A percentile compares a stretch with the other conserved stretches of the same genome.
Evolutionary conservation across 2,329 filamentous ascomycete genomes (phyloP).

Genomic region (Magnaporthales sp.): DNA sequence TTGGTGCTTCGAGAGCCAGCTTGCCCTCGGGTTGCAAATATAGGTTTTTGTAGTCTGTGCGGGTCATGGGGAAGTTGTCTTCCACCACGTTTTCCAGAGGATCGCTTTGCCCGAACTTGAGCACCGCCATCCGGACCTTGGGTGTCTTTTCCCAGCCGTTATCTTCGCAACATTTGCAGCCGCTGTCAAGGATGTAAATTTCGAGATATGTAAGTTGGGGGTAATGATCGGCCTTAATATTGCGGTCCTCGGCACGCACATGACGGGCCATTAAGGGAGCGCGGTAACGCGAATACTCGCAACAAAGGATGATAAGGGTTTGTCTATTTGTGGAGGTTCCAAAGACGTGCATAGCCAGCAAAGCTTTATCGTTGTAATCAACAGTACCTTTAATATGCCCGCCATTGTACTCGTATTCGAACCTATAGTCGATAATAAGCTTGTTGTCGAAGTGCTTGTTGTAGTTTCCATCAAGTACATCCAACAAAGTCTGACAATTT

Average conservation of each 20-base stretch:
- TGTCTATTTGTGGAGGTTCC: conserved; percentile 54
- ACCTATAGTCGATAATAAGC: conserved; percentile 90
- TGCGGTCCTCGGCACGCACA: conserved; percentile 81
- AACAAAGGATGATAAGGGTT: conserved; percentile 87
- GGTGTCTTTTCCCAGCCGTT: conserved; percentile 40
- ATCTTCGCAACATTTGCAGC: conserved; percentile 62
- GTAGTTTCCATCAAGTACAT: conserved; percentile 82
- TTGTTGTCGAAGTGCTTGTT: conserved; percentile 68
- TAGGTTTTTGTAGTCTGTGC: conserved; percentile 22
- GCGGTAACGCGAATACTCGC: conserved; percentile 95
- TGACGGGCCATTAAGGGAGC: conserved; percentile 94
- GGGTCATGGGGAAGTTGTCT: conserved; percentile 23
- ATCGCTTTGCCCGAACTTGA: conserved; percentile 25
- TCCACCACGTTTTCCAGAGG: conserved; percentile 22
- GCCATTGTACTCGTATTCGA: conserved; percentile 97
- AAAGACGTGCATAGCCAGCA: conserved; percentile 75
- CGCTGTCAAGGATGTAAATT: conserved; percentile 92
- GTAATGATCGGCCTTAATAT: conserved; percentile 76
- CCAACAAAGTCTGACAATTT: conserved; percentile 67
- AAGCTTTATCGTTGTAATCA: conserved; percentile 96
- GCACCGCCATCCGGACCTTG: conserved; percentile 29
- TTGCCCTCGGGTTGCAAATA: conserved; percentile 15
- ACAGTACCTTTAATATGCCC: conserved; percentile 89
- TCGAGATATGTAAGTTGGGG: conserved; percentile 90
- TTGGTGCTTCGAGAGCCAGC: conserved; percentile 5